These are phyloP conservation scores for Scutellaria minor DNA, from an alignment of 257 asterid species.

Conservation along the genomic window DNA sequence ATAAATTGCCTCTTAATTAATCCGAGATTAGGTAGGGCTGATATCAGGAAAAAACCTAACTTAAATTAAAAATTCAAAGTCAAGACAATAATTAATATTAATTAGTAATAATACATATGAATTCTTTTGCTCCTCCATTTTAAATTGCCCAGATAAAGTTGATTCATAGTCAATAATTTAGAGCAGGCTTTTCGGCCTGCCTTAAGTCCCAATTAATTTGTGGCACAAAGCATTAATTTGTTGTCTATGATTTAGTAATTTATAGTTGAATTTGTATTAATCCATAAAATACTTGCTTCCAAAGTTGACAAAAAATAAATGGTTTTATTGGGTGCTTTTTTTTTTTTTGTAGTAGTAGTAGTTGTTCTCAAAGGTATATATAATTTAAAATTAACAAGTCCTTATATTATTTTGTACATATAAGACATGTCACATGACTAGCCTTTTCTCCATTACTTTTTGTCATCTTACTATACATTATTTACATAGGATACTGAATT, in stretches of 20 bases:
- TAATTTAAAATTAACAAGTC: no score
- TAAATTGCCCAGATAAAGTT: constrained; percentile 11
- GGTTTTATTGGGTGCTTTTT: neutral
- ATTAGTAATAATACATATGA: neutral
- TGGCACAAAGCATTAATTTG: constrained; percentile 8
- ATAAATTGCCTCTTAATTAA: neutral
- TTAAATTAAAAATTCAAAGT: constrained; percentile 19
- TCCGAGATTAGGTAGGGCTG: constrained; percentile 27
- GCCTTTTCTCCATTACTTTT: neutral
- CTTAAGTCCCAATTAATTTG: constrained; percentile 2
- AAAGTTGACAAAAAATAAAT: neutral
- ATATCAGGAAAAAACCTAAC: constrained; percentile 34
- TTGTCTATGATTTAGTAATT: neutral
- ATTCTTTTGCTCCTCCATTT: constrained; percentile 2
- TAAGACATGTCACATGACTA: constrained; percentile 15
- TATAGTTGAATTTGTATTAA: neutral
- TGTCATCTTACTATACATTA: constrained; percentile 1
- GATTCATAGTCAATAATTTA: constrained; percentile 27
- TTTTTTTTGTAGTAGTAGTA: no score
- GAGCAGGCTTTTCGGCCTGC: constrained; percentile 1
- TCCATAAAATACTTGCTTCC: neutral
- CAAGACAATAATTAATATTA: constrained; percentile 10
- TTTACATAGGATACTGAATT: constrained; percentile 20
- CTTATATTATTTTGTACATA: neutral
- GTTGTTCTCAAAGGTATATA: neutral